Evolutionary conservation across 2,329 filamentous ascomycete species (phyloP).

Genomic region (Lachnellula suecica): DNA sequence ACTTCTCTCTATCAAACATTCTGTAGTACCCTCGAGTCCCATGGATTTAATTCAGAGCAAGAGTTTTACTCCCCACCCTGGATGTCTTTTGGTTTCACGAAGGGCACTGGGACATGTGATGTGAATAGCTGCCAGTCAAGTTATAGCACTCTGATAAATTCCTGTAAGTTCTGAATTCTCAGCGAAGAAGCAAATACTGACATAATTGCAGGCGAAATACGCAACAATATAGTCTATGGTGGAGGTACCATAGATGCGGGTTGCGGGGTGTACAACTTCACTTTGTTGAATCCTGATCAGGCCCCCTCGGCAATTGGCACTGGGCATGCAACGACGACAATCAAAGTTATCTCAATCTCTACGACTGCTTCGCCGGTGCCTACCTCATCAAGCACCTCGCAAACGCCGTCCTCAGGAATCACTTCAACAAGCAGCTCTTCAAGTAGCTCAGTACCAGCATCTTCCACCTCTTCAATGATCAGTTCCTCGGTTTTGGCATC

Average conservation of each 20-base stretch:
- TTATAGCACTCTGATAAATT: slow-evolving; percentile 5
- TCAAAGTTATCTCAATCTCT: background rate
- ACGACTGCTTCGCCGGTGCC: background rate
- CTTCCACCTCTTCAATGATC: background rate
- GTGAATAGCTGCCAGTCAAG: slow-evolving; percentile 3
- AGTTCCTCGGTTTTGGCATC: too few relatives aligned
- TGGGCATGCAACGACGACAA: background rate
- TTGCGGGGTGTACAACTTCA: slow-evolving; percentile 15
- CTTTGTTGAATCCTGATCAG: slow-evolving; percentile 2
- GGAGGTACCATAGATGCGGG: slow-evolving; percentile 6
- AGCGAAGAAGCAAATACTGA: background rate
- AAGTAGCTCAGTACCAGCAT: background rate
- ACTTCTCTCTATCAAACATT: slow-evolving; percentile 12
- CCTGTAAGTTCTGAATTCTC: slow-evolving; percentile 8
- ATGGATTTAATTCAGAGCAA: slow-evolving; percentile 3
- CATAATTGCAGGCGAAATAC: slow-evolving; percentile 1
- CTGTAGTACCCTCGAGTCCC: slow-evolving; percentile 8
- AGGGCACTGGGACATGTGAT: slow-evolving; percentile 2
- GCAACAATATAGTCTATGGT: slow-evolving; percentile 10
- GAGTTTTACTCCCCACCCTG: slow-evolving; percentile 7
- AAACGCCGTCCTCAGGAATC: background rate
- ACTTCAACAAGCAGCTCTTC: too few relatives aligned
- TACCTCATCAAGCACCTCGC: background rate
- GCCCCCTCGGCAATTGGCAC: background rate
- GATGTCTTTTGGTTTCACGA: slow-evolving; percentile 12